A percentile compares a stretch with the other conserved stretches of the same genome.
These are phyloP conservation scores for Phaffomyces opuntiae DNA, from an alignment of 805 yeast species.

Conservation along the genomic window DNA sequence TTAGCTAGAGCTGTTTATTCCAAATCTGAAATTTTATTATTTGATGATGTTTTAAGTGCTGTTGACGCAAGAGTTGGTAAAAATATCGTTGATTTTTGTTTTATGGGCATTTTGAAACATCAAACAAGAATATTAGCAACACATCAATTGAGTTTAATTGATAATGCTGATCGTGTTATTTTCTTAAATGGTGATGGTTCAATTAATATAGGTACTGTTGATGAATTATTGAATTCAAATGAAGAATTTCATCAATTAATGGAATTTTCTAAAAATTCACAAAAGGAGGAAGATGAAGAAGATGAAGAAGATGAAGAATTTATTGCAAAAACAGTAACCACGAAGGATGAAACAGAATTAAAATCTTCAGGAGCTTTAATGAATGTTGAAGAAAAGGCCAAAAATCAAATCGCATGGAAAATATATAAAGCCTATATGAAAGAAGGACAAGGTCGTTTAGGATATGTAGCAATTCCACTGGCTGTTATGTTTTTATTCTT, in stretches of 20 bases:
- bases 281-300: slow-evolving; percentile 19
- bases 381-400: slow-evolving; percentile 50
- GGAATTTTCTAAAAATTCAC: slow-evolving; percentile 32
- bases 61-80: slow-evolving; percentile 75
- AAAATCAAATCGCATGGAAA: slow-evolving; percentile 40
- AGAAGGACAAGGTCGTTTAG: slow-evolving; percentile 49
- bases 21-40: slow-evolving; percentile 49
- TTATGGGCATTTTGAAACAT: slow-evolving; percentile 41
- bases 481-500: slow-evolving; percentile 22
- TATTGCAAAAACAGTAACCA: slow-evolving; percentile 9
- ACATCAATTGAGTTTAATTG: slow-evolving; percentile 63
- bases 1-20: slow-evolving; percentile 69
- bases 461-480: slow-evolving; percentile 23
- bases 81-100: slow-evolving; percentile 56
- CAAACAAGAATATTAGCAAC: slow-evolving; percentile 69
- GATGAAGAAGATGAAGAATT: slow-evolving; percentile 16
- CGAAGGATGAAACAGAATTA: slow-evolving; percentile 12
- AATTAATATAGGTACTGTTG: slow-evolving; percentile 47
- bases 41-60: slow-evolving; percentile 71
- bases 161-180: slow-evolving; percentile 54
- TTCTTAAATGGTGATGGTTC: slow-evolving; percentile 59
- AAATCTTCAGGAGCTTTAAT: slow-evolving; percentile 31
- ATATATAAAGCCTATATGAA: slow-evolving; percentile 46
- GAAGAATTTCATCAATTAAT: slow-evolving; percentile 41
- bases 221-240: slow-evolving; percentile 37